Evolutionary conservation across 108 stramenopile genomes (phyloP).

Genomic region (Stephanodiscus triporus): DNA sequence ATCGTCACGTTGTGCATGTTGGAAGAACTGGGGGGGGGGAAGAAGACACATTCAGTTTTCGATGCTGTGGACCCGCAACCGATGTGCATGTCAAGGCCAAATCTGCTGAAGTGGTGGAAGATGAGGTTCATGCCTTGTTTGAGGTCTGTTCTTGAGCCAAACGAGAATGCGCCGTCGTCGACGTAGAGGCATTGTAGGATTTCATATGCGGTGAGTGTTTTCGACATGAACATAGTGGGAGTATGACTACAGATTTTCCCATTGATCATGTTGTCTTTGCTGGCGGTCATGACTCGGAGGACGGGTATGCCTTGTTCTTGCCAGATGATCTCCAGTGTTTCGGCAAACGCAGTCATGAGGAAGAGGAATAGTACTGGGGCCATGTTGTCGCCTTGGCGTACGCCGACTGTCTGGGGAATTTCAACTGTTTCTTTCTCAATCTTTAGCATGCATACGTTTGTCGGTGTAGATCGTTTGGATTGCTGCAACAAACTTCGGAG

Average conservation of each 20-base stretch:
- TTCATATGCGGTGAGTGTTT: background rate
- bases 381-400: too few relatives aligned
- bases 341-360: conserved; percentile 17
- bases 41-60: conserved; percentile 18
- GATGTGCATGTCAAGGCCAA: conserved; percentile 21
- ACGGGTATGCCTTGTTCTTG: background rate
- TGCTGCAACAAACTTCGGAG: too few relatives aligned
- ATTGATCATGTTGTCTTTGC: background rate
- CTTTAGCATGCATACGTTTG: too few relatives aligned
- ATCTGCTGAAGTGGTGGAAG: conserved; percentile 15
- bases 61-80: background rate
- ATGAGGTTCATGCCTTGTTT: background rate
- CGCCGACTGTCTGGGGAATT: too few relatives aligned
- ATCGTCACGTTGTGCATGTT: too few relatives aligned
- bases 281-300: background rate
- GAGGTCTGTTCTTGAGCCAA: background rate
- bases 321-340: conserved; percentile 13
- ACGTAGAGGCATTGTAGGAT: conserved; percentile 8
- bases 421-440: background rate
- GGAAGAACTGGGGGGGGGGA: too few relatives aligned
- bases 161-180: conserved; percentile 20
- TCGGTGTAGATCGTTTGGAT: too few relatives aligned
- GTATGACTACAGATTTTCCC: background rate
- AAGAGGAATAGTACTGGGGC: conserved; percentile 28
- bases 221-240: background rate